Base-by-base conservation (phyloP, 805 yeast species). In the Ogataea trehaloabstinens region DNA sequence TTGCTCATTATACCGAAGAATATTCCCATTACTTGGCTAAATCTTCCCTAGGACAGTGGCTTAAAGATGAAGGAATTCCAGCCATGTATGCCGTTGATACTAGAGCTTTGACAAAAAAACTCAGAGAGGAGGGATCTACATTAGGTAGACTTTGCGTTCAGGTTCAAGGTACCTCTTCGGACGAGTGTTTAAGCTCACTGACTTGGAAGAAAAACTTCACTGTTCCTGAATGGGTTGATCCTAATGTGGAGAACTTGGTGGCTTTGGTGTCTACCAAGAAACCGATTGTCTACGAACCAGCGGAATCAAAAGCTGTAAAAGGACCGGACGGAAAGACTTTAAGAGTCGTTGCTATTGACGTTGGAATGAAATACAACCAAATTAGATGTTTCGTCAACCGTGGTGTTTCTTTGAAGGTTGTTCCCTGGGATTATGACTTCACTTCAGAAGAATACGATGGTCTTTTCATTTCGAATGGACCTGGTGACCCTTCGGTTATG, bases 11-110 rank as follows among this genome's bases (percentile, higher is more conserved):
- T 71, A 90, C 98, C 40, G 97, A 93, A 66, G 85, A 93, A 54
- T 91, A 81, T 70, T 88, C 96, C 33, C 99, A 93, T 63, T 88
- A 72, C 70, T 76, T 93, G 56, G 99, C 99, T 49, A 78, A 76
- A 43, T 89, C 97, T 17, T 88, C 96, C 24, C 76, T 93, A 49
- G 95, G 95, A 45, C 75, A 78, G 56, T 93, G 99, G 99, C 78
- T 93, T 57, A 82, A 88, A 65, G 83, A 81, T 56, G 84, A 91
- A 67, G 85, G 85, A 49, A 74, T 93, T 53, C 99, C 99, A 38
- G 99, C 98, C 49, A 78, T 93, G 44, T 93, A 91, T 58, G 99
- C 97, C 70, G 91, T 93, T 46, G 99, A 93, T 68, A 93, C 99
- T 48, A 85, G 99, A 73, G 76, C 88, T 38, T 74, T 93, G 59